Evolutionary conservation across 2,329 filamentous ascomycete species (phyloP), one percentile per base, ranked within the genome.

Genomic region (Xylariaceae sp.): DNA sequence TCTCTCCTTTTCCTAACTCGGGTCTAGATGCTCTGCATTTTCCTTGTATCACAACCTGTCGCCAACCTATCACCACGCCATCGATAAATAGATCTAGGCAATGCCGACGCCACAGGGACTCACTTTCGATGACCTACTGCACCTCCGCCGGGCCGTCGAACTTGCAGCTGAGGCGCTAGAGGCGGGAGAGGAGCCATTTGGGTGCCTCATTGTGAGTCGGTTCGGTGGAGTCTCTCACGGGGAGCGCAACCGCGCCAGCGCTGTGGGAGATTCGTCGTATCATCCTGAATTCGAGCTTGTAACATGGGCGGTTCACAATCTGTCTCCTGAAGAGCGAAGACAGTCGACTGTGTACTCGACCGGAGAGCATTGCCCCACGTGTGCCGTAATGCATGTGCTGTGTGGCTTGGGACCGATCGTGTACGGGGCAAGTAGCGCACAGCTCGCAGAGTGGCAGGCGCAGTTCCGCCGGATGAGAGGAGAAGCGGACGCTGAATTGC

Each of bases 101-200:
- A 58, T 59, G 59, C 1, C 45, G 47, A n/a, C 50, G n/a, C n/a
- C 59, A 7, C 37, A 51, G 9, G 3, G 35, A 7, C 47, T 60
- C 35, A 60, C 61, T 10, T 8, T 48, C 1, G 50, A n/a, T 7
- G 64, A 68, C 8, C 47, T 65, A 3, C 6, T 47, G 1, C 64
- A 67, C 49, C 64, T 68, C 47, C 62, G 61, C 10, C 66, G 66
- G 4, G 65, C 65, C 50, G 67, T 73, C 47, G 71, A 66, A 3
- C 58, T 74, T 0, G 72, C 73, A 0, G 64, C 65, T 1, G 67
- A 73, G 37, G 65, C 67, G 2, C 63, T 65, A 1, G 65, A 64
- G 0, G 60, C 70, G 2, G 70, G 66, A 13, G 66, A 68, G 50
- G 64, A 61, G 8, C 66, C 66, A 17, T 68, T 68, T 53, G 65